Base-by-base conservation (phyloP, 2,329 filamentous ascomycete species). In the Delphinella strobiligena region DNA sequence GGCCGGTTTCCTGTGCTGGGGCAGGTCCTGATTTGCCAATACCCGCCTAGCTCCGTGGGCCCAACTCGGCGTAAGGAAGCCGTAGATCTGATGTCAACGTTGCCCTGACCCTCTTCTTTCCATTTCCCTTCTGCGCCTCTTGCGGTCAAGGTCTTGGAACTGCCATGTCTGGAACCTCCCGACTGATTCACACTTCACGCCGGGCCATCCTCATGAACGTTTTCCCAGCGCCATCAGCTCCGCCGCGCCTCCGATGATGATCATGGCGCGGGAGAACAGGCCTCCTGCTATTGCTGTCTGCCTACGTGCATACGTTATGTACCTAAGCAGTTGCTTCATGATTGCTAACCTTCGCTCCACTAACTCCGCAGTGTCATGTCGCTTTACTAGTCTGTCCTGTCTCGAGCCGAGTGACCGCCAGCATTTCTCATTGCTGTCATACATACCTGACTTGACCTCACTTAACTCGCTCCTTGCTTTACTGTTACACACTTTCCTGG, bases 101-200 rank as follows among this genome's bases (percentile, higher is more conserved):
- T 37, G 38, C 32, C 38, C 38, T 41, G 39, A 41, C 39, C 39
- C 39, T 41, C 39, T 41, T n/a, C 33, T 41, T 41, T 41, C 38
- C 39, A 33, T 41, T 41, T 41, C 39, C 33, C 39, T 36, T 41
- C 39, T 41, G 39, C 39, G 39, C 39, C 39, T 41, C 39, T 37
- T 41, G 39, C 39, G 39, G 39, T 41, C 38, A 37, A 41, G 39
- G 39, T 41, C 39, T 41, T 41, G 39, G 39, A 34, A 16, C 12
- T 31, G 34, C 37, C 41, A 43, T 39, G 37, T 35, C 36, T 43
- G 41, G 41, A 43, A 43, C 41, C 36, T 39, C 18, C 36, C 40
- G 40, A 36, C 32, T 43, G 41, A 43, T 43, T 43, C 41, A 43
- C 36, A 43, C 41, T 43, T 39, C 41, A 38, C 35, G 36, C 40